These are phyloP conservation scores for Malbranchea zuffiana DNA, from an alignment of 2,329 filamentous ascomycete genomes.

Conservation along the genomic window DNA sequence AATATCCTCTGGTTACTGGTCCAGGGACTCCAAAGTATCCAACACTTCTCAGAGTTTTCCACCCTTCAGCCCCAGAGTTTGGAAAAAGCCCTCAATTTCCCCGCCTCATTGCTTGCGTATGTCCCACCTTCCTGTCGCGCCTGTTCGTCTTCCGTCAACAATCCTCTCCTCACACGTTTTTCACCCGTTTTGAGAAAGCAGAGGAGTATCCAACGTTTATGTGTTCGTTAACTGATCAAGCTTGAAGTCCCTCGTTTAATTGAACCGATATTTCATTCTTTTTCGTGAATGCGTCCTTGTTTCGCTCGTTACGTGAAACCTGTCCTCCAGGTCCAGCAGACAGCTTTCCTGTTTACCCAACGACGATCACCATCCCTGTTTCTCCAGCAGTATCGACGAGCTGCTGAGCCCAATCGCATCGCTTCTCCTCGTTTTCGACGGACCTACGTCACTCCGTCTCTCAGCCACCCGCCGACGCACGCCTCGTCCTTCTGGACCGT, in stretches of 20 bases:
- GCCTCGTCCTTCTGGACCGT: slow-evolving; percentile 31
- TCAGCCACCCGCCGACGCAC: slow-evolving; percentile 10
- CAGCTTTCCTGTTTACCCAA: slow-evolving; percentile 14
- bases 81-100: too few relatives aligned
- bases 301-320: slow-evolving; percentile 23
- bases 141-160: too few relatives aligned
- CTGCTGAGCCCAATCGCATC: not conserved
- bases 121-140: too few relatives aligned
- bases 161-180: too few relatives aligned
- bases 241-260: slow-evolving; percentile 3
- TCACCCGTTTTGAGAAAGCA: too few relatives aligned
- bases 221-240: too few relatives aligned
- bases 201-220: too few relatives aligned
- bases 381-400: not conserved
- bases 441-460: slow-evolving; percentile 1
- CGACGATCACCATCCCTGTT: slow-evolving; percentile 9
- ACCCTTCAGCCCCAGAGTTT: too few relatives aligned
- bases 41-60: too few relatives aligned
- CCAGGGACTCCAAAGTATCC: too few relatives aligned
- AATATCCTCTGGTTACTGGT: too few relatives aligned
- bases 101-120: too few relatives aligned
- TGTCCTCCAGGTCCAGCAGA: slow-evolving; percentile 22
- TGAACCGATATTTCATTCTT: not conserved
- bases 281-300: slow-evolving; percentile 28
- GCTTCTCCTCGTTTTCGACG: not conserved